A percentile compares a stretch with the other conserved stretches of the same genome.
phyloP scores from a whole-genome alignment of 805 yeast genomes.

The Myxozyma geophila region DNA sequence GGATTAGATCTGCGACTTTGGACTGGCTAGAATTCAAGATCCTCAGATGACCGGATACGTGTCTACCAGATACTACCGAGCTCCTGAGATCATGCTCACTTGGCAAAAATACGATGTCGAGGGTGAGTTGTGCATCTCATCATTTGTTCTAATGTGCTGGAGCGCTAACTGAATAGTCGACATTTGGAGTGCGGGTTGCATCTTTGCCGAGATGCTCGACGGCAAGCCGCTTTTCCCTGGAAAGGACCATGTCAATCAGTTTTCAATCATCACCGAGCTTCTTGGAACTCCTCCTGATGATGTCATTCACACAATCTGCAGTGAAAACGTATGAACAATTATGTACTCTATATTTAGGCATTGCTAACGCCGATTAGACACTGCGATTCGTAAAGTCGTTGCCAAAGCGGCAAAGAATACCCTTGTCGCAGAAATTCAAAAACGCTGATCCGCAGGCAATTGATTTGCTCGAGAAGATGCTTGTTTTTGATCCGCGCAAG shows the following conservation, averaged over 20 bases:
- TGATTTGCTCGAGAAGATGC: slow-evolving; percentile 84
- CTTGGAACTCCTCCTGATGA: slow-evolving; percentile 96
- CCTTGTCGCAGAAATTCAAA: slow-evolving; percentile 79
- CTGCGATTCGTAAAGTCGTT: slow-evolving; percentile 89
- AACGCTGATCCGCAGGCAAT: slow-evolving; percentile 75
- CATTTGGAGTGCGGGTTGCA: slow-evolving; percentile 98
- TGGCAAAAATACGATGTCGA: slow-evolving; percentile 98
- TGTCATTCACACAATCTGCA: slow-evolving; percentile 93
- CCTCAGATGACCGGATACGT: slow-evolving; percentile 99
- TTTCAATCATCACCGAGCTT: slow-evolving; percentile 92
- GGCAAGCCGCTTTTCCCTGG: slow-evolving; percentile 98
- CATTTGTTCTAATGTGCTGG: not conserved
- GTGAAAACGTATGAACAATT: slow-evolving; percentile 62
- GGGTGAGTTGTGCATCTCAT: slow-evolving; percentile 27
- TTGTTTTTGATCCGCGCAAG: slow-evolving; percentile 92
- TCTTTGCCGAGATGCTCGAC: slow-evolving; percentile 95
- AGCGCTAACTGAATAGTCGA: slow-evolving; percentile 58
- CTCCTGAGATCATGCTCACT: slow-evolving; percentile 97
- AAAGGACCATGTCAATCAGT: slow-evolving; percentile 97
- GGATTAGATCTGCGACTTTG: slow-evolving; percentile 77
- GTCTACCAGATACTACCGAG: slow-evolving; percentile 92
- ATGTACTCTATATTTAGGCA: not conserved
- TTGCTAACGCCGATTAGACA: slow-evolving; percentile 49
- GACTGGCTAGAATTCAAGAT: slow-evolving; percentile 94
- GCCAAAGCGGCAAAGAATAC: slow-evolving; percentile 91